These are phyloP conservation scores for Betula pendula DNA, from an alignment of 306 rosid genomes.

Conservation along the genomic window DNA sequence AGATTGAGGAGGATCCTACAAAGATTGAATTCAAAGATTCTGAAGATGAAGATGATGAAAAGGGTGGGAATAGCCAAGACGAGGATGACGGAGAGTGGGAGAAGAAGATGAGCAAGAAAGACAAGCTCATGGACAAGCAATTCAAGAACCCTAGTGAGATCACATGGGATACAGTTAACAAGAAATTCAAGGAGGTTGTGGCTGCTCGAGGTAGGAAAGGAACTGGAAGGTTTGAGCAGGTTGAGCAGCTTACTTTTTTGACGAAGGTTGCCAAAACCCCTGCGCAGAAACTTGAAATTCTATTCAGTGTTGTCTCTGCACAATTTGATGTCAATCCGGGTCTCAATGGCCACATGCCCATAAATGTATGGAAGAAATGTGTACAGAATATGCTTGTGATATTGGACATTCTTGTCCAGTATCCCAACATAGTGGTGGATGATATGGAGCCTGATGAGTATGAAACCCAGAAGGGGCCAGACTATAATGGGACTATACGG, in stretches of 20 bases:
- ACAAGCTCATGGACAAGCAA: slow-evolving; percentile 75
- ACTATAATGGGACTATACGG: slow-evolving; percentile 63
- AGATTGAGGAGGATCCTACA: slow-evolving; percentile 55
- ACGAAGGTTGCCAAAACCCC: slow-evolving; percentile 98
- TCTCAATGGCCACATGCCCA: slow-evolving; percentile 92
- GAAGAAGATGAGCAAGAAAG: slow-evolving; percentile 67
- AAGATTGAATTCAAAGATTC: slow-evolving; percentile 43
- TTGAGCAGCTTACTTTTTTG: slow-evolving; percentile 93
- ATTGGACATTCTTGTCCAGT: slow-evolving; percentile 78
- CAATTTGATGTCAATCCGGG: slow-evolving; percentile 98
- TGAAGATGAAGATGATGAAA: slow-evolving; percentile 52
- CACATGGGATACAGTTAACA: slow-evolving; percentile 90
- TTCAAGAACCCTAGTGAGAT: slow-evolving; percentile 93
- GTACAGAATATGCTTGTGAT: slow-evolving; percentile 82
- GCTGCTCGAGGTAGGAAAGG: slow-evolving; percentile 97
- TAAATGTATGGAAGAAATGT: slow-evolving; percentile 91
- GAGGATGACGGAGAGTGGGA: slow-evolving; percentile 61
- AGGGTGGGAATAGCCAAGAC: slow-evolving; percentile 28
- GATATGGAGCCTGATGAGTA: slow-evolving; percentile 87
- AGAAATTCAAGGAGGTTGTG: slow-evolving; percentile 92
- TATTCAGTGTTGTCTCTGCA: slow-evolving; percentile 88
- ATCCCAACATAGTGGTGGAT: slow-evolving; percentile 78
- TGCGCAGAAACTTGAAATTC: slow-evolving; percentile 93
- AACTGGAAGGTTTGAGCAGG: slow-evolving; percentile 96
- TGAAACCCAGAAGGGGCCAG: slow-evolving; percentile 84